Conservation (phyloP, 139 green algal genomes). For the Volvox reticuliferus region DNA sequence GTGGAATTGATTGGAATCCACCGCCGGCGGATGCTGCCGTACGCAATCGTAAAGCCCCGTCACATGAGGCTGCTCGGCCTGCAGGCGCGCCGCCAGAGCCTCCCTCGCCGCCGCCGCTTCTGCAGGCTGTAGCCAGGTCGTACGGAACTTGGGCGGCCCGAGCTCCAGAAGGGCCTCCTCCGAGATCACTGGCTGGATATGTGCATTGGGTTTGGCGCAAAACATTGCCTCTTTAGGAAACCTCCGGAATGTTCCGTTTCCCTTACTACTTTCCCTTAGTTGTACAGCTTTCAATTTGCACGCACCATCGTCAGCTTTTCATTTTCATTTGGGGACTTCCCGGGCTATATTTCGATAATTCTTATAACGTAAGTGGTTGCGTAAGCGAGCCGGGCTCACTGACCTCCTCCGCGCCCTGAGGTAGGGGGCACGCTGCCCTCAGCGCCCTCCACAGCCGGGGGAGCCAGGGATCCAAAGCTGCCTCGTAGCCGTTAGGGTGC, state of each 20-base stretch:
- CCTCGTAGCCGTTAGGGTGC: constrained; percentile 88
- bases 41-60: background rate
- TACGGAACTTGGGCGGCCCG: constrained; percentile 65
- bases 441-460: constrained; percentile 76
- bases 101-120: background rate
- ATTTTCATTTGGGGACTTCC: no score
- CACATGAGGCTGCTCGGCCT: constrained; percentile 22
- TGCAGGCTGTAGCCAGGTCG: constrained; percentile 49
- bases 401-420: constrained; percentile 60
- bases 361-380: no score
- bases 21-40: background rate
- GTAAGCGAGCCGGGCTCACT: no score
- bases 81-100: constrained; percentile 10
- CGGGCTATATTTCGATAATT: no score
- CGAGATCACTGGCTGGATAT: constrained; percentile 62
- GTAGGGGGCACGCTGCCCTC: constrained; percentile 62
- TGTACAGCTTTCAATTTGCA: no score
- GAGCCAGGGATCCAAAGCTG: constrained; percentile 92
- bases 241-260: no score
- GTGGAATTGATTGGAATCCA: background rate
- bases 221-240: no score
- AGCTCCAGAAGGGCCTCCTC: constrained; percentile 59
- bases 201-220: background rate
- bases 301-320: no score
- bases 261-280: no score